Base-by-base conservation (phyloP, 2,329 filamentous ascomycete species). In the Xylariaceae sp. region DNA sequence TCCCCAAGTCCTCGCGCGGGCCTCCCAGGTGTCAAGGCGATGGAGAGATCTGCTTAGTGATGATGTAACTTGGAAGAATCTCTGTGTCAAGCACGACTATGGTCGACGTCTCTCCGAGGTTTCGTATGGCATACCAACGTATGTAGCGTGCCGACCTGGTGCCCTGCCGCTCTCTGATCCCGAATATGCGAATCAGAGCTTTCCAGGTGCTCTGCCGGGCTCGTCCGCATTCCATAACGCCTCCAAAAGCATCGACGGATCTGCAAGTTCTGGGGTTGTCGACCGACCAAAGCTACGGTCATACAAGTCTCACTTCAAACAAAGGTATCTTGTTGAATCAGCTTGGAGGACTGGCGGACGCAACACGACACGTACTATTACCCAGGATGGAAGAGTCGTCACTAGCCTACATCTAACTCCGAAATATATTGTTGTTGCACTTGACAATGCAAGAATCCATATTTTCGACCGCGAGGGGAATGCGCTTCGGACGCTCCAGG, bases 381-480 rank as follows among this genome's bases (percentile, higher is more conserved):
- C 92, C 0, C 94, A 96, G 51, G 95, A 99, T 70, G 94, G 96
- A 66, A 94, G 95, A 23, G 95, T 99, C 2, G 95, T 99, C 16
- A 99, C 95, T 1, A 98, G 93, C 70, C 76, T 99, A 53, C 94
- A 99, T 73, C 78, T 99, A 51, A 99, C 95, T 0, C 83, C 91
- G 29, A 96, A 96, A 73, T 98, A 98, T 76, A 98, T 99, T 69
- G 92, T 99, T 44, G 92, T 98, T 62, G 95, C 95, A 46, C 83
- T 99, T 61, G 95, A 99, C 78, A 99, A 98, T 75, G 94, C 95
- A 33, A 96, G 96, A 79, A 99, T 99, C 41, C 95, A 99, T 74
- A 93, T 99, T 23, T 99, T 98, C 71, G 91, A 98, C 73, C 93
- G 92, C 0, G 87, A 95, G 65, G 95, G 95, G 29, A 88, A 92